Conservation (phyloP, 768 basidiomycete species). For the Ramaria sp. region DNA sequence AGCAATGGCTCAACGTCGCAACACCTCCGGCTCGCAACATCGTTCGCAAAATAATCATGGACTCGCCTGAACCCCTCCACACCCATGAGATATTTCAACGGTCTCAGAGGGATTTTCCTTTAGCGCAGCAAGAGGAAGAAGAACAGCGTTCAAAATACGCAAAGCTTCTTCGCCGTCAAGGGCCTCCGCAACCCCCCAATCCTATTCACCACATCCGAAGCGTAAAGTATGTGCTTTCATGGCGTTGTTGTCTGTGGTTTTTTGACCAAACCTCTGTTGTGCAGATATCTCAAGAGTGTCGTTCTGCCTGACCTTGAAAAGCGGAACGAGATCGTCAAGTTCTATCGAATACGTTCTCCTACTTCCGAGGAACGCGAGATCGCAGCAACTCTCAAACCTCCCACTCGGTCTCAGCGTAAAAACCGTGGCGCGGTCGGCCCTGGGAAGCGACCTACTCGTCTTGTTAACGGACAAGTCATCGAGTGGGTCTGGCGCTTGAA, state of each 20-base stretch:
- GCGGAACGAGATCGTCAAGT: conserved; percentile 3
- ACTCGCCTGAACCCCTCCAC: not conserved
- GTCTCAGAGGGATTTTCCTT: not conserved
- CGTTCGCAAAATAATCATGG: not conserved
- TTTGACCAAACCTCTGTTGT: not conserved
- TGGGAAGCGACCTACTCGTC: not conserved
- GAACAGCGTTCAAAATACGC: not conserved
- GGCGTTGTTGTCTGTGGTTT: not conserved
- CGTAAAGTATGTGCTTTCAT: not conserved
- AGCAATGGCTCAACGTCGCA: conserved; percentile 1
- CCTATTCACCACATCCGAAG: conserved; percentile 11
- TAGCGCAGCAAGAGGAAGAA: not conserved
- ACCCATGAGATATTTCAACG: not conserved
- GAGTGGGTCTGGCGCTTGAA: conserved; percentile 5
- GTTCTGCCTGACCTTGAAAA: conserved; percentile 8
- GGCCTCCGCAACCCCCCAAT: not conserved
- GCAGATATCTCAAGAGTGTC: conserved; percentile 9
- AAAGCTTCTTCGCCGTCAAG: not conserved
- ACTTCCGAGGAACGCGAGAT: conserved; percentile 4
- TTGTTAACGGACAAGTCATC: not conserved
- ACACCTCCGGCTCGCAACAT: not conserved
- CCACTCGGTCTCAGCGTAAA: conserved; percentile 1
- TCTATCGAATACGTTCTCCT: not conserved
- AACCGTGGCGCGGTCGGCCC: not conserved
- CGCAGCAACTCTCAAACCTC: not conserved